These are phyloP conservation scores for Backusella luteola DNA, from an alignment of 192 early-diverging fungal species.

Conservation along the genomic window DNA sequence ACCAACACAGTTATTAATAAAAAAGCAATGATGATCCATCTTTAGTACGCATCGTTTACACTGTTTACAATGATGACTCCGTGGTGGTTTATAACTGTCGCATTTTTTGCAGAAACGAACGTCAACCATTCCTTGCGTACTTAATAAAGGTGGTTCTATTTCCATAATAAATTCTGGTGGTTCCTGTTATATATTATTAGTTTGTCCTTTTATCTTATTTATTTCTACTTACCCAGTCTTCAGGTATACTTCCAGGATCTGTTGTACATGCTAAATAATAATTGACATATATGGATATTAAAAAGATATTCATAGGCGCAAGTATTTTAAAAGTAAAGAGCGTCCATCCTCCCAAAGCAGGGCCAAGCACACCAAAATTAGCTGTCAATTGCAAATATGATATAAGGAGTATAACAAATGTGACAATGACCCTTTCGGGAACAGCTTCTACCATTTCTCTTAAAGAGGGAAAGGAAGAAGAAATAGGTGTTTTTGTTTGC, in stretches of 20 bases:
- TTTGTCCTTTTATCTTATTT: background rate
- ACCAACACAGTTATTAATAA: conserved; percentile 88
- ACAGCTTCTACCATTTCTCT: background rate
- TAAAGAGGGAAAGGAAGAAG: background rate
- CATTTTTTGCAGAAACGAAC: conserved; percentile 70
- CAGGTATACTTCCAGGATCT: conserved; percentile 73
- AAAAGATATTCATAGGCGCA: conserved; percentile 69
- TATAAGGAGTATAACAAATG: conserved; percentile 1
- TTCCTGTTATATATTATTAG: background rate
- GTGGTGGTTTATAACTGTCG: conserved; percentile 65
- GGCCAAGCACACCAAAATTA: conserved; percentile 6
- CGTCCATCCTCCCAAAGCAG: conserved; percentile 14
- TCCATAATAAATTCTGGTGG: conserved; percentile 8
- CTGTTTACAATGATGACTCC: conserved; percentile 73
- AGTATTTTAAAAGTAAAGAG: conserved; percentile 31
- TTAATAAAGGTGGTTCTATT: conserved; percentile 20
- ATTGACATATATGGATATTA: conserved; percentile 74
- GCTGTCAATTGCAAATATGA: conserved; percentile 1
- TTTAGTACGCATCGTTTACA: conserved; percentile 79
- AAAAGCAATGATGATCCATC: conserved; percentile 92
- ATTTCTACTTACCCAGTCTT: conserved; percentile 35
- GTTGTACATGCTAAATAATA: conserved; percentile 77
- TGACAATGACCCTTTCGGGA: conserved; percentile 1
- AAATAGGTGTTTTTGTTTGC: background rate
- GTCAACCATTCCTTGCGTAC: conserved; percentile 49